Evolutionary conservation across 2,329 filamentous ascomycete genomes (phyloP).

Genomic region (Rhexocercosporidium sp.): DNA sequence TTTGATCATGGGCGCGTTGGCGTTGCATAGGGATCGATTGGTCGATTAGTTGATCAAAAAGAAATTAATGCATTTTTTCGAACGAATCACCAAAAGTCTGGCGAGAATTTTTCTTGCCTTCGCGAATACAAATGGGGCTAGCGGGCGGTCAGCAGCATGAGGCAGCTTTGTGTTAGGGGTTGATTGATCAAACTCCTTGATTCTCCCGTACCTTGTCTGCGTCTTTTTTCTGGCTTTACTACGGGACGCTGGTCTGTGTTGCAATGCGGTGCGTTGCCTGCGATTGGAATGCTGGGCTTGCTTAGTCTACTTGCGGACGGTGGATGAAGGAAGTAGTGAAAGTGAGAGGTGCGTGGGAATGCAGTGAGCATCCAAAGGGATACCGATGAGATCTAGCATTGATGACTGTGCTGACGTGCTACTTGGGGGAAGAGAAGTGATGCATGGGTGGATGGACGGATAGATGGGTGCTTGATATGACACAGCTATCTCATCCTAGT

Average conservation of each 20-base stretch:
- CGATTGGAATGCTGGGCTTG: neutral
- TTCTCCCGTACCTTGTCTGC: neutral
- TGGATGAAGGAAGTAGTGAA: neutral
- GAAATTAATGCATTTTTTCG: neutral
- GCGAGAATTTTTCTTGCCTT: conserved; percentile 1
- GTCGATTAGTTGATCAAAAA: neutral
- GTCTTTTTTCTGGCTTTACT: neutral
- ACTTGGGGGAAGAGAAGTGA: neutral
- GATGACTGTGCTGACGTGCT: neutral
- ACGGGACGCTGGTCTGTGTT: neutral
- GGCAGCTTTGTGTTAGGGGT: neutral
- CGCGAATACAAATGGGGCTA: conserved; percentile 2
- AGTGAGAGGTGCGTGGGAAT: neutral
- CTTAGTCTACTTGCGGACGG: neutral
- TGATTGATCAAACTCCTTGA: neutral
- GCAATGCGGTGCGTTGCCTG: neutral
- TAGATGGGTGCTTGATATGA: neutral
- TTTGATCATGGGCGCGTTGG: conserved; percentile 32
- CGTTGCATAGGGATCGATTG: conserved; percentile 27
- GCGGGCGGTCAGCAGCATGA: neutral
- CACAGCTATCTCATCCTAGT: neutral
- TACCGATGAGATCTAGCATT: neutral
- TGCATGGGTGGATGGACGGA: neutral
- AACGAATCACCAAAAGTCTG: neutral
- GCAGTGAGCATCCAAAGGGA: neutral